Conservation (phyloP, 1,139 yeast genomes). For the Suhomyces bribrorum region DNA sequence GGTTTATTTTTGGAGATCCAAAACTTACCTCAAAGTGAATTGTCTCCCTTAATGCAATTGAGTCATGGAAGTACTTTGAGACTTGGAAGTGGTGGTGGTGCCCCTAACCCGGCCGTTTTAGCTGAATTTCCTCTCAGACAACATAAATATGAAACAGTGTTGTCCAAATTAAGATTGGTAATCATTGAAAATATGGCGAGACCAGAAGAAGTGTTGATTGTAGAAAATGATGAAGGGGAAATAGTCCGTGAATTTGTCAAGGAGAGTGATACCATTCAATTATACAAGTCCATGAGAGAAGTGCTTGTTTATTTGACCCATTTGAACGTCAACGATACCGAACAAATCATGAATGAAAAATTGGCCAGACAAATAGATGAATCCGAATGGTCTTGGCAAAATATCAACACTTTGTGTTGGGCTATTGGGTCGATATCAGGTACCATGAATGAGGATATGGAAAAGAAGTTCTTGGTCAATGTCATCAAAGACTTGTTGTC, state of each 20-base stretch:
- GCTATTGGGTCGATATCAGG: conserved; percentile 99
- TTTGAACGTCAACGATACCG: conserved; percentile 91
- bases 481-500: conserved; percentile 91
- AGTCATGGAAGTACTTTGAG: conserved; percentile 54
- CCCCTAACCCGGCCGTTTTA: conserved; percentile 79
- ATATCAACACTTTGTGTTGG: conserved; percentile 96
- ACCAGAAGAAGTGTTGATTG: conserved; percentile 96
- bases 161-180: conserved; percentile 82
- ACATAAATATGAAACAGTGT: conserved; percentile 72
- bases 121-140: conserved; percentile 80
- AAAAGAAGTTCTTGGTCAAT: conserved; percentile 86
- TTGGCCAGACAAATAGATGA: conserved; percentile 92
- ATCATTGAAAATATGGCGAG: conserved; percentile 97
- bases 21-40: conserved; percentile 67
- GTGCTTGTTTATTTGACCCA: conserved; percentile 93
- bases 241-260: conserved; percentile 96
- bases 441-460: conserved; percentile 98
- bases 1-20: conserved; percentile 85
- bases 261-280: conserved; percentile 94
- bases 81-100: conserved; percentile 64
- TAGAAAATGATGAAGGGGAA: conserved; percentile 98
- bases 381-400: conserved; percentile 98
- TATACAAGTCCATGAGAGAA: conserved; percentile 94
- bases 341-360: conserved; percentile 88
- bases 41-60: conserved; percentile 75